Conservation (phyloP, 768 basidiomycete species). For the Tricholoma terreum region DNA sequence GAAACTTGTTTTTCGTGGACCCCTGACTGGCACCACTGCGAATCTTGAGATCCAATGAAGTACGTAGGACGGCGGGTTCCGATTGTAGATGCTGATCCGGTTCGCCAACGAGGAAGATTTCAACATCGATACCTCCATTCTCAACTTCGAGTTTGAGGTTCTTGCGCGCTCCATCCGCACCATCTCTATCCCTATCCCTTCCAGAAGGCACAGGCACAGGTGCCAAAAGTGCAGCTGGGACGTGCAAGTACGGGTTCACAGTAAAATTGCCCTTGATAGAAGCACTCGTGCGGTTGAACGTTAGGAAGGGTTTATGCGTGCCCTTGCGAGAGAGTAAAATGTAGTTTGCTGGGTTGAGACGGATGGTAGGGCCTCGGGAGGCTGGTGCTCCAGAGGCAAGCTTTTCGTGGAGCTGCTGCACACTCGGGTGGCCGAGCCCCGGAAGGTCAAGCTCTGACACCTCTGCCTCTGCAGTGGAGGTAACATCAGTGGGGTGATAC, state of each 20-base stretch:
- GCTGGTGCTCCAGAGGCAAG: neutral
- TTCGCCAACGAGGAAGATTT: constrained; percentile 23
- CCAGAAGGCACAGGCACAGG: constrained; percentile 13
- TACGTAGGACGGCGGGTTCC: constrained; percentile 15
- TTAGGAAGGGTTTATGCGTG: neutral
- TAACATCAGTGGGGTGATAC: neutral
- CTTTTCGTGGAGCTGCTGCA: neutral
- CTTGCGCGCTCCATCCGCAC: constrained; percentile 20
- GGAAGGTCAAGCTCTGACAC: neutral
- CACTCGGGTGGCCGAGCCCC: neutral
- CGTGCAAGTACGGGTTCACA: constrained; percentile 31
- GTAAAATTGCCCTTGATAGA: constrained; percentile 23
- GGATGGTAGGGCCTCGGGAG: neutral
- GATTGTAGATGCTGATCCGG: neutral
- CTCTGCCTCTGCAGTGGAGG: neutral
- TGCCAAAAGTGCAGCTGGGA: constrained; percentile 28
- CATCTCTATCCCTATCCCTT: constrained; percentile 8
- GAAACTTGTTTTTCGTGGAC: constrained; percentile 20
- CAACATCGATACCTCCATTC: constrained; percentile 26
- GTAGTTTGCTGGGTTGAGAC: neutral
- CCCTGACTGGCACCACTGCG: constrained; percentile 17
- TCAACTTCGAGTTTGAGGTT: constrained; percentile 28
- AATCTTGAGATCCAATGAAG: constrained; percentile 30
- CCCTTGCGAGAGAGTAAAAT: neutral
- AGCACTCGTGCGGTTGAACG: constrained; percentile 4